phyloP scores from a whole-genome alignment of 148 eudicot genomes.

The Limonium bicolor region DNA sequence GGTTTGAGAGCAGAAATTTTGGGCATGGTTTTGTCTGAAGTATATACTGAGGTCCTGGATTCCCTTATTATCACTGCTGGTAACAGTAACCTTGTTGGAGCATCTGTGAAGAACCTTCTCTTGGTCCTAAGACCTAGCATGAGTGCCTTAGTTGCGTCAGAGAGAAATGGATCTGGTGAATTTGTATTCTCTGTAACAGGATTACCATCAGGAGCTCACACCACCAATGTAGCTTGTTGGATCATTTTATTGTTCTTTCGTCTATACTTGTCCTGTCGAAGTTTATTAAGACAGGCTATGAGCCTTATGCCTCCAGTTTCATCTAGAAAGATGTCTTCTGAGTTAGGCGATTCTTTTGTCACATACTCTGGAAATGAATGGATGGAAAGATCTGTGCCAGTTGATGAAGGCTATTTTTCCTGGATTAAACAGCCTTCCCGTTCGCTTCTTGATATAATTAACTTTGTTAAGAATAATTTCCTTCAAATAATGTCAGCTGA shows the following conservation, averaged over 20 bases:
- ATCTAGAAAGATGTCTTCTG: conserved; percentile 46
- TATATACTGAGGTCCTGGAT: conserved; percentile 53
- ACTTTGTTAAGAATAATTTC: conserved; percentile 20
- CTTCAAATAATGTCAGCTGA: conserved; percentile 18
- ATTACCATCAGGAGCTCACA: conserved; percentile 10
- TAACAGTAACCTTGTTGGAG: conserved; percentile 54
- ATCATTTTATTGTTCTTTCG: conserved; percentile 60
- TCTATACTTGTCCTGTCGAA: conserved; percentile 47
- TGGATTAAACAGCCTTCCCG: conserved; percentile 53
- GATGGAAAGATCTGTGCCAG: conserved; percentile 36
- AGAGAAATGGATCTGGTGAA: conserved; percentile 15
- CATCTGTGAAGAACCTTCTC: conserved; percentile 38
- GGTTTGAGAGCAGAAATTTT: conserved; percentile 41
- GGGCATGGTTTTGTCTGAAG: conserved; percentile 57
- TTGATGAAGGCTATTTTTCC: conserved; percentile 53
- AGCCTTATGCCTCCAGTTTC: conserved; percentile 64
- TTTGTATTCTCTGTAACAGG: conserved; percentile 30
- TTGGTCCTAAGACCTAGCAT: conserved; percentile 30
- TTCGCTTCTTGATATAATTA: conserved; percentile 40
- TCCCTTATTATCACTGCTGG: conserved; percentile 64
- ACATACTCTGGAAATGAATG: conserved; percentile 54
- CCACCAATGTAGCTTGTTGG: conserved; percentile 19
- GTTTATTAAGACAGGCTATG: conserved; percentile 55
- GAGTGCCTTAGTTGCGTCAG: conserved; percentile 27
- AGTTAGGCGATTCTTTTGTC: conserved; percentile 41